These are phyloP conservation scores for Durio zibethinus DNA, from an alignment of 345 rosid genomes.

Conservation along the genomic window DNA sequence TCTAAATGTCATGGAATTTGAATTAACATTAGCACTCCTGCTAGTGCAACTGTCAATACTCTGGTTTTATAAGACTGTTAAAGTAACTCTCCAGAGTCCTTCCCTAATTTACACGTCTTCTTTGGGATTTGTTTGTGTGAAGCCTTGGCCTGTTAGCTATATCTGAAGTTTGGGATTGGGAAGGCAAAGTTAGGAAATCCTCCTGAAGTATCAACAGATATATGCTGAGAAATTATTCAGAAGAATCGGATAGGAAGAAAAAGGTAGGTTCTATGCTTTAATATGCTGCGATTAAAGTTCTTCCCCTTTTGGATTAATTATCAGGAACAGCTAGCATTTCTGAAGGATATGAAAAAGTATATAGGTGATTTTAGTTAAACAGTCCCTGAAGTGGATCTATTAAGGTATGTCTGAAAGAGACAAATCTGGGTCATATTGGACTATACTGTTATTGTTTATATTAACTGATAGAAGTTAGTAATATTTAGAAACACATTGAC, in stretches of 20 bases:
- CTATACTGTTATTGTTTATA: neutral
- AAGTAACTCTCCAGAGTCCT: neutral
- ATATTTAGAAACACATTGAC: neutral
- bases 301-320: neutral
- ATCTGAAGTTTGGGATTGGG: neutral
- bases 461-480: neutral
- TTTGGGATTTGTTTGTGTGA: neutral
- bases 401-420: neutral
- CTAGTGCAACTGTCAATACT: neutral
- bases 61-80: neutral
- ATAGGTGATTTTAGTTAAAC: neutral
- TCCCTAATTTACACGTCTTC: neutral
- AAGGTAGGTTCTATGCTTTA: neutral
- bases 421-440: conserved; percentile 7
- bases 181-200: neutral
- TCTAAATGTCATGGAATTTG: neutral
- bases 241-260: conserved; percentile 1
- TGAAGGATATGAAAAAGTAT: neutral
- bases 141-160: conserved; percentile 2
- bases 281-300: neutral
- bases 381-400: neutral
- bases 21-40: neutral
- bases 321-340: neutral
- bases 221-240: neutral
- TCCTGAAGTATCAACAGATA: neutral